Base-by-base conservation (phyloP, 768 basidiomycete species). In the Favolaschia claudopus region DNA sequence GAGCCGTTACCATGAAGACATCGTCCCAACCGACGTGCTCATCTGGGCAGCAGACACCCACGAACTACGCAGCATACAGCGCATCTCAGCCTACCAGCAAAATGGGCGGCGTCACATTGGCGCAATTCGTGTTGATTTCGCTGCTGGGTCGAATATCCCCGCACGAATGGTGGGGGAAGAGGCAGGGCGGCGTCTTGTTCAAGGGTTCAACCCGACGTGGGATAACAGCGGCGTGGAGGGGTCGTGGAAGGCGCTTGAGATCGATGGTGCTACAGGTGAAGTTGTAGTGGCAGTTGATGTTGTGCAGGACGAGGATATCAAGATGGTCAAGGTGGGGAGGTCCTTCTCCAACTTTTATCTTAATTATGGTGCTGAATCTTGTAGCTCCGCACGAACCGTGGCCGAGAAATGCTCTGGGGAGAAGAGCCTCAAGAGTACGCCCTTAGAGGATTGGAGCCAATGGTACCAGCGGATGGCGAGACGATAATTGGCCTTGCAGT, bases 1-100 rank as follows among this genome's bases (percentile, higher is more conserved):
- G 44, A 17, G 13, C 28, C 15, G 15, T 15, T 45, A 45, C 44
- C 44, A 45, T 19, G 44, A 45, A 10, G 29, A 45, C 44, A 7
- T 45, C 44, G 29, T 45, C 28, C 44, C 44, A 27, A 31, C 44
- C 28, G 44, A 45, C 28, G 44, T 45, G 44, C 44, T 45, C 13
- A 31, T 45, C 28, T 45, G 44, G 44, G 44, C 44, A 5, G 44
- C 44, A 8, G 29, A 45, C 17, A 19, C 29, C n/a, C 28, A 15
- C 17, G 44, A 45, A 31, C 28, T 45, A 10, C 13, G 28, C 28
- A 45, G 28, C n/a, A 10, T 45, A 12, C 44, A 19, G 44, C 29
- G 44, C 44, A 31, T 45, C 17, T 45, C 44, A 10, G 44, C 29
- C 28, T 32, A 45, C 17, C 28, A 45, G 28, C 15, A 15, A n/a